Evolutionary conservation across 2,329 filamentous ascomycete genomes (phyloP).

Genomic region (Hypoxylon sp.): DNA sequence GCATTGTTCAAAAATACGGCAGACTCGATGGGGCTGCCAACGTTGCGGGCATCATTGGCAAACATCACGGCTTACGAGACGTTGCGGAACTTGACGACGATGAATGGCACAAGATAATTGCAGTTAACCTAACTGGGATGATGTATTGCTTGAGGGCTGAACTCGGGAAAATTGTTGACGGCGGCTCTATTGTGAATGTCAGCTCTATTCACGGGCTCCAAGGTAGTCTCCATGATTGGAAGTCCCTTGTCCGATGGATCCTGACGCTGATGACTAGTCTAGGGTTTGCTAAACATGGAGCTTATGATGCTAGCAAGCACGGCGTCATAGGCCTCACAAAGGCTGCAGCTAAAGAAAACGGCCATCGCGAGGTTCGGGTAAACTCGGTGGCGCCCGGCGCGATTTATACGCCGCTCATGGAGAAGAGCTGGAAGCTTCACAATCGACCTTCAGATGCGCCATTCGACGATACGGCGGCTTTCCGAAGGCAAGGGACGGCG

Average conservation of each 20-base stretch:
- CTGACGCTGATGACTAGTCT: constrained; percentile 38
- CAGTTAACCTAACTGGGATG: constrained; percentile 65
- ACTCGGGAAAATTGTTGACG: constrained; percentile 61
- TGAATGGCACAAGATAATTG: constrained; percentile 65
- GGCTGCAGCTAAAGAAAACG: constrained; percentile 57
- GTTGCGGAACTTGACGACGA: constrained; percentile 62
- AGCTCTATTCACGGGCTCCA: constrained; percentile 67
- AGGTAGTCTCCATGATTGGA: constrained; percentile 55
- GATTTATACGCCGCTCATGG: constrained; percentile 66
- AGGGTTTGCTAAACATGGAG: constrained; percentile 60
- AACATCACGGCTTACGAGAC: constrained; percentile 58
- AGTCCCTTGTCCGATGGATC: constrained; percentile 42
- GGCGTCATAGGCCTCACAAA: constrained; percentile 58
- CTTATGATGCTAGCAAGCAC: constrained; percentile 58
- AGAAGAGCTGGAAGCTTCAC: constrained; percentile 58
- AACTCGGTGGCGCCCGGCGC: constrained; percentile 66
- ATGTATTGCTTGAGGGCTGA: constrained; percentile 66
- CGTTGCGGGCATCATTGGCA: constrained; percentile 66
- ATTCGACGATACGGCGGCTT: constrained; percentile 61
- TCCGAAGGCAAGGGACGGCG: constrained; percentile 61
- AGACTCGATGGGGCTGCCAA: constrained; percentile 70
- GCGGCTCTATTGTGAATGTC: constrained; percentile 72
- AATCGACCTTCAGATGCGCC: constrained; percentile 56
- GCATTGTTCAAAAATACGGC: constrained; percentile 64
- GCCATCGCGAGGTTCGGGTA: constrained; percentile 60